Percentiles rank a stretch among this genome's conserved stretches.
Evolutionary conservation across 2,329 filamentous ascomycete genomes (phyloP).

Genomic region (Colletotrichum plurivorum): DNA sequence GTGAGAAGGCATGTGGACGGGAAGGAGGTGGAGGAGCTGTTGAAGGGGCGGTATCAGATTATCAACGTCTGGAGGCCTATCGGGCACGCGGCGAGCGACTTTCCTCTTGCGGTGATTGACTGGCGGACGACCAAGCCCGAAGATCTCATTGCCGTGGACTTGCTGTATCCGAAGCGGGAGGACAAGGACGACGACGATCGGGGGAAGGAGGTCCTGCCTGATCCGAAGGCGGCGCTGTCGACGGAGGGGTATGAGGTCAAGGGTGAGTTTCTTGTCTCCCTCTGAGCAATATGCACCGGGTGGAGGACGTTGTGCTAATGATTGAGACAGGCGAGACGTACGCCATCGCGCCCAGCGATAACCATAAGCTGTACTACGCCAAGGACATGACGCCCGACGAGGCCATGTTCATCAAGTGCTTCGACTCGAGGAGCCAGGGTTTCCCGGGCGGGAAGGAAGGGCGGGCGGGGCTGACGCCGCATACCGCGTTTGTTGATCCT

Average conservation of each 20-base stretch:
- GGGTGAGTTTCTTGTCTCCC: too few species aligned
- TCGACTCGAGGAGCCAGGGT: conserved; percentile 62
- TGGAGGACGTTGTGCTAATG: background rate
- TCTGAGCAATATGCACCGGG: too few species aligned
- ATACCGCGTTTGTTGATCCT: conserved; percentile 70
- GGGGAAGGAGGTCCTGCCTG: conserved; percentile 70
- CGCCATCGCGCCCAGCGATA: conserved; percentile 68
- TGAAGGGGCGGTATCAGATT: conserved; percentile 74
- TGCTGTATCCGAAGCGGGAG: conserved; percentile 70
- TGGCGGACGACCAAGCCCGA: conserved; percentile 70
- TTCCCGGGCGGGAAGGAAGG: conserved; percentile 61
- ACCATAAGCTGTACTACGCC: conserved; percentile 75
- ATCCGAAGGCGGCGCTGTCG: conserved; percentile 59
- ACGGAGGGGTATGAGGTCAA: conserved; percentile 73
- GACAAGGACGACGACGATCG: conserved; percentile 60
- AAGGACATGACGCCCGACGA: conserved; percentile 76
- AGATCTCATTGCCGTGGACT: conserved; percentile 73
- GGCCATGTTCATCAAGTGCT: conserved; percentile 66
- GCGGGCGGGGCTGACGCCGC: conserved; percentile 63
- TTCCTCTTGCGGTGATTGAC: conserved; percentile 76
- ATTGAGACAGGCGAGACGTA: conserved; percentile 69
- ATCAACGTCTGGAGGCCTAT: conserved; percentile 82
- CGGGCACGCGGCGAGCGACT: conserved; percentile 71
- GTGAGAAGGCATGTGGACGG: conserved; percentile 71
- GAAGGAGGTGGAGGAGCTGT: conserved; percentile 68